phyloP scores from a whole-genome alignment of 2,329 filamentous ascomycete genomes.

The Zarea fungicola region DNA sequence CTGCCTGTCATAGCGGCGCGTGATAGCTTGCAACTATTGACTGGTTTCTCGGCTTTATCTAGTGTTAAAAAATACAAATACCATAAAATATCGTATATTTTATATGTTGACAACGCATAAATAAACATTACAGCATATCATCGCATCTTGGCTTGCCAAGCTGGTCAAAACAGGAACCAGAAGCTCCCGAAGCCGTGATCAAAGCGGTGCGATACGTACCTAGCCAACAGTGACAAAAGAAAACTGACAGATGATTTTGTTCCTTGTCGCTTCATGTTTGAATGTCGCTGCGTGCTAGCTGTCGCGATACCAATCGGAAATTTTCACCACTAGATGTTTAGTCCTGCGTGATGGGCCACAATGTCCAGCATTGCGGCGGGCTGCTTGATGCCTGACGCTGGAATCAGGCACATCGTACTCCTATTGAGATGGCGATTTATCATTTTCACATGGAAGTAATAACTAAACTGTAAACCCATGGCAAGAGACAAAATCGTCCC shows the following conservation, averaged over 20 bases:
- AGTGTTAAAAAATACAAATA: background rate
- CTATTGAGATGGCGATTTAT: too few relatives aligned
- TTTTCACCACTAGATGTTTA: too few relatives aligned
- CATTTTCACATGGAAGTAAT: conserved; percentile 1
- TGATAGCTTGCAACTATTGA: background rate
- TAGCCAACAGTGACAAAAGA: too few relatives aligned
- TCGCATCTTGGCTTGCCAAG: background rate
- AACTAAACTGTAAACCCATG: background rate
- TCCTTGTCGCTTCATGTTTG: too few relatives aligned
- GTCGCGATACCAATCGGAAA: too few relatives aligned
- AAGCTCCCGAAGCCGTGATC: background rate
- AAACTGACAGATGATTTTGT: too few relatives aligned
- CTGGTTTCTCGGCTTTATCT: background rate
- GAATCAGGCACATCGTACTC: too few relatives aligned
- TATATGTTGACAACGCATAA: background rate
- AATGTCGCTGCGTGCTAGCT: too few relatives aligned
- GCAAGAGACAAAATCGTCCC: background rate
- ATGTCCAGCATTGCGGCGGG: too few relatives aligned
- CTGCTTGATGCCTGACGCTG: too few relatives aligned
- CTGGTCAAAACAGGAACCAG: background rate
- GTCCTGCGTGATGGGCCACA: too few relatives aligned
- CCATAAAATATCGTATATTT: background rate
- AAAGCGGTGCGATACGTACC: too few relatives aligned
- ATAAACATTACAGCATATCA: background rate
- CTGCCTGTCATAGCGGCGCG: conserved; percentile 1